phyloP scores from a whole-genome alignment of 345 rosid species.

The Syzygium aqueum region DNA sequence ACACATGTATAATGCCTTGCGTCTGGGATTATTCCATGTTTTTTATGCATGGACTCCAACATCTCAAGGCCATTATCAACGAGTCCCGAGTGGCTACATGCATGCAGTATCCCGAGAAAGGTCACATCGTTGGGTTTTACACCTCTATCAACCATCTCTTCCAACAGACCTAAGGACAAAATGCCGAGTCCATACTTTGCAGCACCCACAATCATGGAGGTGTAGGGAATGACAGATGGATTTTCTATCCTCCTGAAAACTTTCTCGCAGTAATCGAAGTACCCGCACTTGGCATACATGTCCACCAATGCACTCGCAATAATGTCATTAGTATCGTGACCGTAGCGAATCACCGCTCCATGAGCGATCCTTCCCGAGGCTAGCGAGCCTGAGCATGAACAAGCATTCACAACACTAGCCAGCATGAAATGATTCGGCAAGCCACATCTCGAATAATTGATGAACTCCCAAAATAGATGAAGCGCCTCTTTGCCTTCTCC shows the following conservation, averaged over 20 bases:
- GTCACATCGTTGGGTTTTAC: slow-evolving; percentile 69
- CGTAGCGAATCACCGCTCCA: slow-evolving; percentile 41
- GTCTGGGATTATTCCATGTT: slow-evolving; percentile 42
- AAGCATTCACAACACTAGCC: slow-evolving; percentile 62
- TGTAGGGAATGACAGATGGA: slow-evolving; percentile 58
- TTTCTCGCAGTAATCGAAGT: slow-evolving; percentile 39
- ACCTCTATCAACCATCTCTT: slow-evolving; percentile 44
- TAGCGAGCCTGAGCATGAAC: slow-evolving; percentile 61
- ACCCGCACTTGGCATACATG: slow-evolving; percentile 80
- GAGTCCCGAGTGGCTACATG: slow-evolving; percentile 83
- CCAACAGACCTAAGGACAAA: slow-evolving; percentile 30
- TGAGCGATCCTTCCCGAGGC: slow-evolving; percentile 52
- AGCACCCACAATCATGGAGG: slow-evolving; percentile 64
- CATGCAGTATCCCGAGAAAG: slow-evolving; percentile 55
- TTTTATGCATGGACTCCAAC: slow-evolving; percentile 40
- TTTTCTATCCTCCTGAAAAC: slow-evolving; percentile 35
- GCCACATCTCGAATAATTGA: slow-evolving; percentile 7
- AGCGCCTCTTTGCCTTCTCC: slow-evolving; percentile 65
- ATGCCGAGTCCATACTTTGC: slow-evolving; percentile 49
- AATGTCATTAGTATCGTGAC: slow-evolving; percentile 37
- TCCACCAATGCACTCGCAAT: slow-evolving; percentile 64
- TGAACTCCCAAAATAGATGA: slow-evolving; percentile 43
- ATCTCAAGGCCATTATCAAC: slow-evolving; percentile 47
- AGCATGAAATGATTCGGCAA: slow-evolving; percentile 56
- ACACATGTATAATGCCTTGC: slow-evolving; percentile 64